Evolutionary conservation across 2,329 filamentous ascomycete genomes (phyloP), one percentile per base, ranked within the genome.

Genomic region (Fusarium circinatum): DNA sequence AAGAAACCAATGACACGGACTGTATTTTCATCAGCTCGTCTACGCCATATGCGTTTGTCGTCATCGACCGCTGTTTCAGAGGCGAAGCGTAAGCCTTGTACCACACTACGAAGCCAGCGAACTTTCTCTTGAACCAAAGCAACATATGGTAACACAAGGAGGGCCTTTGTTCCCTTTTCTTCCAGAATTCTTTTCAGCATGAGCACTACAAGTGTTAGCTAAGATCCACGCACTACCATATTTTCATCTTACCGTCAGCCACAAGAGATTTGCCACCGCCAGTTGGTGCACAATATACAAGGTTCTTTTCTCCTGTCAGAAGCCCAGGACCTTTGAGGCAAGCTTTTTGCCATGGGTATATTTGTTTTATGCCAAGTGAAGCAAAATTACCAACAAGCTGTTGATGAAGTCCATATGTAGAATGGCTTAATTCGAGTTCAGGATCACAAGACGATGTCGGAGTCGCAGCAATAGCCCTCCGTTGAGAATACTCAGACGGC

Each of bases 121-220:
- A 94, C 87, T 79, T 95, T 95, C 80, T 95, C 93, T 78, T 95
- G 92, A 1, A 95, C 93, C 7, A 95, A 86, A 24, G 93, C 92
- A 73, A 95, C 92, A 81, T 94, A 95, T 0, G 93, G 93, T 24
- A 95, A 85, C 26, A 95, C 90, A 24, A 95, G 83, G 18, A 95
- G 86, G 6, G 91, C 92, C 74, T 94, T 95, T 64, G 89, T 86
- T 26, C 85, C 85, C 3, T 88, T 88, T 51, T 90, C 86, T 48
- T 89, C 86, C n/a, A 94, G 84, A 28, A 95, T 85, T 67, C 88
- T 88, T 78, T 92, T 94, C 60, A 95, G 83, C 89, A 95, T 92
- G 57, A 95, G 83, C 34, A 95, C 88, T 71, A n/a, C 41, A 58
- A 30, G 49, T 28, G 48, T 79, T 66, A 80, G 75, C 41, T 52